Conservation (phyloP, 805 yeast genomes). For the Ogataea degrootiae region DNA sequence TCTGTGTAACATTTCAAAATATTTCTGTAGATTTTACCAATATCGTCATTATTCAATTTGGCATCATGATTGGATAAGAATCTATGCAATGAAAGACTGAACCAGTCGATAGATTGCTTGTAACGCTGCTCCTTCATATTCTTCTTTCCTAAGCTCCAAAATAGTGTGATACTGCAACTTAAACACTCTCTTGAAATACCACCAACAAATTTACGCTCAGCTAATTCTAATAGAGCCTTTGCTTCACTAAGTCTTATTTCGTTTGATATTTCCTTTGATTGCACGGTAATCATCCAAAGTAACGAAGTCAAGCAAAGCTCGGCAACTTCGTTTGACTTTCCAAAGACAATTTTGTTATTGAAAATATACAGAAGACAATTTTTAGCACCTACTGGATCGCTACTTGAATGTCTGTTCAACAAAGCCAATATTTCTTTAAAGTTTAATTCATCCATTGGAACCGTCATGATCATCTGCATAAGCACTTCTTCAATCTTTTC, state of each 20-base stretch:
- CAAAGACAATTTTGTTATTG: constrained; percentile 25
- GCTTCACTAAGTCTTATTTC: constrained; percentile 14
- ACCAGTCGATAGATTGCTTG: constrained; percentile 12
- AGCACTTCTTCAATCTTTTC: constrained; percentile 26
- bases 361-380: constrained; percentile 33
- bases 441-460: constrained; percentile 20
- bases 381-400: constrained; percentile 24
- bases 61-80: constrained; percentile 6
- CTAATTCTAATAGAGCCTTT: constrained; percentile 18
- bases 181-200: constrained; percentile 27
- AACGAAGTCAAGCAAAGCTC: constrained; percentile 13
- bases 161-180: constrained; percentile 30
- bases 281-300: constrained; percentile 20
- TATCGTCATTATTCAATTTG: constrained; percentile 23
- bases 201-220: constrained; percentile 25
- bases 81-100: constrained; percentile 11
- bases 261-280: constrained; percentile 10
- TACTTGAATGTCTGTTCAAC: constrained; percentile 13
- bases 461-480: constrained; percentile 33
- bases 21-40: constrained; percentile 35
- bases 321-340: not conserved
- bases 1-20: constrained; percentile 27
- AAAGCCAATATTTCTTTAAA: constrained; percentile 5
- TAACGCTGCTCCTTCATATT: constrained; percentile 19
- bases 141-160: constrained; percentile 37